Base-by-base conservation (phyloP, 2,329 filamentous ascomycete genomes). In the Fusarium cyanostomum region DNA sequence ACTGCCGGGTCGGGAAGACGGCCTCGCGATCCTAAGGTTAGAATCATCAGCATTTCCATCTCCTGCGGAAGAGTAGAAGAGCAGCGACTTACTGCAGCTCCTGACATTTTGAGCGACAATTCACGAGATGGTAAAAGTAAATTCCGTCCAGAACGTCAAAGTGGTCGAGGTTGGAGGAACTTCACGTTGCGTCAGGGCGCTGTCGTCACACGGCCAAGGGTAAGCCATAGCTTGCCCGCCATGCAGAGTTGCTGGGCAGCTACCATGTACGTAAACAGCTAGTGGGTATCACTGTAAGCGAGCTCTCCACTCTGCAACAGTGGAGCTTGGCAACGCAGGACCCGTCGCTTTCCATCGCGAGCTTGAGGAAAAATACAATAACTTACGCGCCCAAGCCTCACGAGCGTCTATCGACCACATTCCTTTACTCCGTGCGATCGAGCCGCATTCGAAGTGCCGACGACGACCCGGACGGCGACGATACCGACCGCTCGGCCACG, bases 1-100 rank as follows among this genome's bases (percentile, higher is more conserved):
- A 96, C 84, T 99, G 95, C 74, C 95, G 92, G 75, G 95, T 99
- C 73, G 95, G 92, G 81, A 99, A 99, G 80, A 99, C 94, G 74
- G 94, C 86, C 81, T 99, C 95, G 78, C 95, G 89, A 78, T 94
- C 92, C 94, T 97, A 46, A 13, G 27, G 7, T 26, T 38, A n/a
- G 34, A 42, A 7, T 13, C 31, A 48, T 71, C 33, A 72, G 68
- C 41, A 37, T 42, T 50, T 53, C 26, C 11, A 15, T 15, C 26
- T 30, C n/a, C 13, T 21, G 11, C 8, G 13, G 34, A 13, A 9
- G 11, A 52, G 11, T 37, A 15, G 16, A 24, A 42, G 7, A 30
- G 27, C 7, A 5, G 11, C 12, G n/a, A 39, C 63, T 41, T 68
- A 76, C 74, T 52, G 69, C 63, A 41, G 74, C 73, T 42, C 74